Evolutionary conservation across 2,329 filamentous ascomycete genomes (phyloP).

Genomic region (Thelonectria rubi): DNA sequence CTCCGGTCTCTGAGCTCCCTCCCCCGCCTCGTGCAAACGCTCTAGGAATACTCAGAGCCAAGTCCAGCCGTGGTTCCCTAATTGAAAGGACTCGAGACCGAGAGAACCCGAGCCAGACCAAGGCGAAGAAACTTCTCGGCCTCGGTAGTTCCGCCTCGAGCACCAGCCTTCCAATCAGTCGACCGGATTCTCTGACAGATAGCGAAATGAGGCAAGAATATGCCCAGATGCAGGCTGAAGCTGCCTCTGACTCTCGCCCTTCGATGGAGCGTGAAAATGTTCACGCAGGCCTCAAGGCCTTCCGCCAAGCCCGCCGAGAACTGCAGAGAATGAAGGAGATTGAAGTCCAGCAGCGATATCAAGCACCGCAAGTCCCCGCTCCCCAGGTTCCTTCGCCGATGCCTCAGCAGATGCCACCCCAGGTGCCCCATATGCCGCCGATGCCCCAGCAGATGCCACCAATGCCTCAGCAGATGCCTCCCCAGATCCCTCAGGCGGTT

Average conservation of each 20-base stretch:
- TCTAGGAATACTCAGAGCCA: constrained; percentile 70
- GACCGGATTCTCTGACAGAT: constrained; percentile 44
- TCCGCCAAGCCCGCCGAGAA: constrained; percentile 66
- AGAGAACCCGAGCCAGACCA: constrained; percentile 55
- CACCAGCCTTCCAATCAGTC: constrained; percentile 52
- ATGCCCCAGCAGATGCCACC: background rate
- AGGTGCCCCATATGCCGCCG: too few relatives aligned
- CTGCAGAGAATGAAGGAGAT: constrained; percentile 65
- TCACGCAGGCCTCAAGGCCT: constrained; percentile 64
- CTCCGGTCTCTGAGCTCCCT: constrained; percentile 52
- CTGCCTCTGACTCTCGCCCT: constrained; percentile 36
- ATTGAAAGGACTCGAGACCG: constrained; percentile 58
- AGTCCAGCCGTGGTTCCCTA: constrained; percentile 74
- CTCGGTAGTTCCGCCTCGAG: constrained; percentile 58
- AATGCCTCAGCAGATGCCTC: constrained; percentile 10
- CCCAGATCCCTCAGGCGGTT: constrained; percentile 8
- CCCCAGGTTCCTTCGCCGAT: constrained; percentile 18
- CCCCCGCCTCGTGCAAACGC: constrained; percentile 60
- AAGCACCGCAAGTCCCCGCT: constrained; percentile 33
- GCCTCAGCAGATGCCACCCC: constrained; percentile 4
- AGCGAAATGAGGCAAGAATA: constrained; percentile 17
- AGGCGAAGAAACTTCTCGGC: constrained; percentile 70
- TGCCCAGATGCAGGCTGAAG: constrained; percentile 31
- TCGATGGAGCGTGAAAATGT: constrained; percentile 50
- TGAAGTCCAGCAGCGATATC: constrained; percentile 57